These are phyloP conservation scores for Colletotrichum gloeosporioides DNA, from an alignment of 2,329 filamentous ascomycete genomes.

Conservation along the genomic window DNA sequence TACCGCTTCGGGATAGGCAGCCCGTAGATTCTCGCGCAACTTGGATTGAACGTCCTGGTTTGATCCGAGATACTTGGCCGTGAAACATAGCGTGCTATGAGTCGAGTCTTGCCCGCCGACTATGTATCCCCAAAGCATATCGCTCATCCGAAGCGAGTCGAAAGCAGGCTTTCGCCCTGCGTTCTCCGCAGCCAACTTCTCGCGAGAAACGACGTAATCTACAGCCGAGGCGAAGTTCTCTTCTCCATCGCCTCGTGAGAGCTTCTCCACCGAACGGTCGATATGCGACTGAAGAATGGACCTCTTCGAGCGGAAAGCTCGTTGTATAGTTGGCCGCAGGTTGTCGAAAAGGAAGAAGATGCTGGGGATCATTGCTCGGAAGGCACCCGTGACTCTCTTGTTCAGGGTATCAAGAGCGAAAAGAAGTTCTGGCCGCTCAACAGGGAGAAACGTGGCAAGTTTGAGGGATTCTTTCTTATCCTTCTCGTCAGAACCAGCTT, in stretches of 20 bases:
- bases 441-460: not conserved
- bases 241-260: not conserved
- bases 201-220: not conserved
- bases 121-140: constrained; percentile 24
- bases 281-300: not conserved
- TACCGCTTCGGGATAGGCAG: not conserved
- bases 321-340: not conserved
- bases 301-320: not conserved
- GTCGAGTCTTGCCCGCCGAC: constrained; percentile 31
- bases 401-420: not conserved
- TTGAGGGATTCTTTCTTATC: not conserved
- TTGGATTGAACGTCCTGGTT: constrained; percentile 15
- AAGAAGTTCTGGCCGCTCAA: not conserved
- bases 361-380: not conserved
- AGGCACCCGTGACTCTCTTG: not conserved
- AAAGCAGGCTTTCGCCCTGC: not conserved
- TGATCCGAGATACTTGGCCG: constrained; percentile 29
- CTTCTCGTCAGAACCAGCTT: not conserved
- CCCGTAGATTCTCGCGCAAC: not conserved
- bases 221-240: not conserved
- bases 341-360: not conserved
- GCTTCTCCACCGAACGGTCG: not conserved
- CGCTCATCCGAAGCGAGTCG: not conserved
- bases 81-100: constrained; percentile 26
- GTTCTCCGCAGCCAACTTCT: not conserved